Percentiles rank a stretch among this genome's conserved stretches.
Evolutionary conservation across 2,329 filamentous ascomycete species (phyloP).

Genomic region (Diaporthe humulicola): DNA sequence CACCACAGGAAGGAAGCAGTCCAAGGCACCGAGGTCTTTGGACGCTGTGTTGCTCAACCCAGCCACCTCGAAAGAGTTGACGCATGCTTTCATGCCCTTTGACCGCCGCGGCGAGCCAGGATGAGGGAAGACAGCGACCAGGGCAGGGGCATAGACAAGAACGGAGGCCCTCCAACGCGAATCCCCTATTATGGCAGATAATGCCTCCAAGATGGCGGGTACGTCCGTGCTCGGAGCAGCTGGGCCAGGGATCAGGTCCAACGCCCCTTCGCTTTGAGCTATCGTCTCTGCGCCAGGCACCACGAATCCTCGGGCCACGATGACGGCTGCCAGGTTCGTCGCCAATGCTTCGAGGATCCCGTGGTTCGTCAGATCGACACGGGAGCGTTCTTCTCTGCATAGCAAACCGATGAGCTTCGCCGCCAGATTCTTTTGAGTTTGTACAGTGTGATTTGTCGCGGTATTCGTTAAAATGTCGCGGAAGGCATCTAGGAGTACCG

Average conservation of each 20-base stretch:
- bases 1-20: conserved; percentile 72
- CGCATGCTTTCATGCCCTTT: conserved; percentile 63
- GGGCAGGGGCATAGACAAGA: conserved; percentile 76
- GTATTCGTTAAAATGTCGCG: conserved; percentile 62
- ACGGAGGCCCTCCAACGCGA: conserved; percentile 84
- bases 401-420: conserved; percentile 68
- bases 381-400: conserved; percentile 79
- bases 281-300: conserved; percentile 72
- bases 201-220: conserved; percentile 80
- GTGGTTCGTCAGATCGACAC: conserved; percentile 76
- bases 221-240: conserved; percentile 72
- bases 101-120: conserved; percentile 63
- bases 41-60: conserved; percentile 60
- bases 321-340: conserved; percentile 78
- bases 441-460: conserved; percentile 51
- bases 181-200: conserved; percentile 81
- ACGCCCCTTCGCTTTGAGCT: conserved; percentile 66
- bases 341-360: conserved; percentile 86
- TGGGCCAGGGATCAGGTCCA: conserved; percentile 71
- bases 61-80: conserved; percentile 66
- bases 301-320: conserved; percentile 77
- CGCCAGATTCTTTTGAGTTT: conserved; percentile 73
- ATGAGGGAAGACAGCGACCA: conserved; percentile 77
- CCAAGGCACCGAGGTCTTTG: conserved; percentile 69
- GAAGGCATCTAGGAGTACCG: conserved; percentile 72